Percentiles rank a stretch among this genome's conserved stretches.
These are phyloP conservation scores for Plasmodium yoelii DNA, from an alignment of 169 alveolate species.

Conservation along the genomic window DNA sequence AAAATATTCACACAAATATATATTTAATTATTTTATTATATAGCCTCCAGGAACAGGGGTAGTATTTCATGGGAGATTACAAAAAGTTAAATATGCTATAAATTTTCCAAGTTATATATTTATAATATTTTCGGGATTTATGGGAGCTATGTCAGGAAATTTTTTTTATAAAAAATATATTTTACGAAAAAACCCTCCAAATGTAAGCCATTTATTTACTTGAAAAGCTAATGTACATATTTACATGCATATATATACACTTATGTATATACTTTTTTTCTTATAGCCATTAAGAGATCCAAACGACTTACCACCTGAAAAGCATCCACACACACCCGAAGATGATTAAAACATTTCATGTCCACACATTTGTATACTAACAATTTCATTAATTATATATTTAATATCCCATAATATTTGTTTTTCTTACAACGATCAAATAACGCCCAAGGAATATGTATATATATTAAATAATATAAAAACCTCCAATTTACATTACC, in stretches of 20 bases:
- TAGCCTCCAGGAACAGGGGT: constrained; percentile 87
- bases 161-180: constrained; percentile 80
- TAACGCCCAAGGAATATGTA: too few relatives aligned
- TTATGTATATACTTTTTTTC: background rate
- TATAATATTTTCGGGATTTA: constrained; percentile 81
- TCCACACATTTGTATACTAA: too few relatives aligned
- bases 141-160: constrained; percentile 87
- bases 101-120: constrained; percentile 82
- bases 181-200: constrained; percentile 84
- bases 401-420: too few relatives aligned
- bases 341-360: constrained; percentile 19
- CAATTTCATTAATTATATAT: too few relatives aligned
- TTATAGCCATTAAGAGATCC: constrained; percentile 75
- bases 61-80: constrained; percentile 81
- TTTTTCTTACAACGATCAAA: too few relatives aligned
- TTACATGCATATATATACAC: background rate
- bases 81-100: constrained; percentile 80
- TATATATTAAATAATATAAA: too few relatives aligned
- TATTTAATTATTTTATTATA: background rate
- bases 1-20: too few relatives aligned
- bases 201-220: constrained; percentile 66
- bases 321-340: constrained; percentile 74
- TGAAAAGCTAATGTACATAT: background rate
- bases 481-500: too few relatives aligned
- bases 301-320: constrained; percentile 60